These are phyloP conservation scores for Aspergillus udagawae DNA, from an alignment of 2,329 filamentous ascomycete species.

Conservation along the genomic window DNA sequence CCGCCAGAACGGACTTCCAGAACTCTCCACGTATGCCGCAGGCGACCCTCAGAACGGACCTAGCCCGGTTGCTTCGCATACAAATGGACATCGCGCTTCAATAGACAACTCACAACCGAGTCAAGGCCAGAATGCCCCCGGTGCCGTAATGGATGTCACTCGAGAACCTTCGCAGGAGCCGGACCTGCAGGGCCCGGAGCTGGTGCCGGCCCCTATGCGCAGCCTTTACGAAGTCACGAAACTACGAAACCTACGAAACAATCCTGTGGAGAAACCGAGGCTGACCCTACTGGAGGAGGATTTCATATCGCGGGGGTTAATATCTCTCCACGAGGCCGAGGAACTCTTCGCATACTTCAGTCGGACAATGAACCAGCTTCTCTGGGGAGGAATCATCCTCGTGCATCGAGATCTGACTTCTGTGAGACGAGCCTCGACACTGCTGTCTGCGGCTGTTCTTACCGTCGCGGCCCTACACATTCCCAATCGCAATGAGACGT, in stretches of 20 bases:
- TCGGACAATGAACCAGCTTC: constrained; percentile 48
- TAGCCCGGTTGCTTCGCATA: constrained; percentile 27
- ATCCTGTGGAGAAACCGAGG: constrained; percentile 34
- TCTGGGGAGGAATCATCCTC: constrained; percentile 52
- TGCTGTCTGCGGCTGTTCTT: constrained; percentile 54
- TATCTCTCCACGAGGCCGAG: constrained; percentile 48
- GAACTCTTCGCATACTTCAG: constrained; percentile 51
- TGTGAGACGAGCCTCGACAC: constrained; percentile 52
- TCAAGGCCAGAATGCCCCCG: constrained; percentile 22
- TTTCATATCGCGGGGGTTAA: constrained; percentile 48
- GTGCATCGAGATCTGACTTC: constrained; percentile 49
- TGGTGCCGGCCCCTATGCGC: constrained; percentile 51
- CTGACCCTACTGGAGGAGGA: constrained; percentile 43
- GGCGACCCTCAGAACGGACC: constrained; percentile 23
- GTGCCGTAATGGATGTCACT: constrained; percentile 40
- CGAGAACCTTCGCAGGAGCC: constrained; percentile 45
- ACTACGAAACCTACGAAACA: constrained; percentile 40
- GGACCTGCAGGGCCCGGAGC: constrained; percentile 36
- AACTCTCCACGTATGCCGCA: constrained; percentile 37
- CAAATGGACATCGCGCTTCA: constrained; percentile 20
- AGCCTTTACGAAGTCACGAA: constrained; percentile 54
- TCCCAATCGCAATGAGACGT: constrained; percentile 49
- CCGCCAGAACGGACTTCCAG: constrained; percentile 39
- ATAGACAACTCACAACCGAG: constrained; percentile 27
- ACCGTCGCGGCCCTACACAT: constrained; percentile 58